Conservation (phyloP, 129 eudicot species). For the Lactuca sativa region DNA sequence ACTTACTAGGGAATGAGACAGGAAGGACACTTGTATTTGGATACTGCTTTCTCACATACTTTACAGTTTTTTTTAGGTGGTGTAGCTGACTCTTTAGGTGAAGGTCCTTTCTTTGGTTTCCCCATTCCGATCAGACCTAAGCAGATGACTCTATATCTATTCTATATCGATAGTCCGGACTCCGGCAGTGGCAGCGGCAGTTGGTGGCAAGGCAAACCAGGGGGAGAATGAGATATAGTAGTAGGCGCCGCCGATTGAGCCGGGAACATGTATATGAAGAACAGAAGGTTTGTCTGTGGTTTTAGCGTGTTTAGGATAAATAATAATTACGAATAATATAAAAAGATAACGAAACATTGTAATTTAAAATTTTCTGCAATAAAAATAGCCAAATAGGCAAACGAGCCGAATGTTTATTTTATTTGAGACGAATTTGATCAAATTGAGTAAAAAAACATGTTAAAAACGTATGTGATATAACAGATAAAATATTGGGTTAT, state of each 20-base stretch:
- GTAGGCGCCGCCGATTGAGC: background rate
- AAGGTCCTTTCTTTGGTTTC: background rate
- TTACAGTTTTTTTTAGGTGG: slow-evolving; percentile 40
- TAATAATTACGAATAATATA: too few relatives aligned
- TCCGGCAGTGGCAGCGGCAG: background rate
- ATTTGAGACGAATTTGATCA: too few relatives aligned
- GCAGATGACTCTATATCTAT: background rate
- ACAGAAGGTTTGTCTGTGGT: background rate
- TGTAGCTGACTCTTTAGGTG: background rate
- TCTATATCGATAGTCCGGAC: background rate
- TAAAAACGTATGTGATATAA: too few relatives aligned
- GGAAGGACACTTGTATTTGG: slow-evolving; percentile 72
- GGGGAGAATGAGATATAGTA: background rate
- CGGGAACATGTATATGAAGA: background rate
- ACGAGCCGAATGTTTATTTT: too few relatives aligned
- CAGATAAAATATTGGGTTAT: too few relatives aligned
- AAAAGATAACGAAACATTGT: too few relatives aligned
- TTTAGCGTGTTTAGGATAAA: background rate
- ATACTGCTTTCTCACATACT: slow-evolving; percentile 61
- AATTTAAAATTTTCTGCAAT: too few relatives aligned
- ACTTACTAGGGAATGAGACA: slow-evolving; percentile 70
- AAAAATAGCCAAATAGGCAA: too few relatives aligned
- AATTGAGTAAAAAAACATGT: too few relatives aligned
- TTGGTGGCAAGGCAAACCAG: slow-evolving; percentile 17
- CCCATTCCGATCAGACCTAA: slow-evolving; percentile 5